Conservation (phyloP, 202 grass and related monocot genomes). For the Digitaria exilis region DNA sequence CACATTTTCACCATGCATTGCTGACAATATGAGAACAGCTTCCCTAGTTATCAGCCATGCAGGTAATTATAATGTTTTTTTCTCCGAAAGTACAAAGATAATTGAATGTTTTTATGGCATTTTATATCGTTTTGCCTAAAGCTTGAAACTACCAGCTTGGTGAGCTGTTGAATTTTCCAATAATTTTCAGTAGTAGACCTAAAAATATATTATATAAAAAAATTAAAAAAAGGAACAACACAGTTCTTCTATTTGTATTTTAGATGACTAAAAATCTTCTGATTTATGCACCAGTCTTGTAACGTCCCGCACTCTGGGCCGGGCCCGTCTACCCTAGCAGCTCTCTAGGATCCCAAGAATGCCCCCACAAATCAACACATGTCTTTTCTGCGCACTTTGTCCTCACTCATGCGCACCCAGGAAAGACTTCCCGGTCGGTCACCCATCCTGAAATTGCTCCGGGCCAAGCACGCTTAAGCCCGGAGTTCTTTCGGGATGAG, state of each 20-base stretch:
- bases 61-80: conserved; percentile 29
- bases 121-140: not conserved
- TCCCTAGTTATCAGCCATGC: conserved; percentile 87
- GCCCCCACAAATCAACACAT: too few species aligned
- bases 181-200: not conserved
- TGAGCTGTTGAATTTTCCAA: not conserved
- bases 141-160: not conserved
- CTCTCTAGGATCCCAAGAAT: too few species aligned
- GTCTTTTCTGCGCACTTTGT: too few species aligned
- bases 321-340: too few species aligned
- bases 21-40: conserved; percentile 68
- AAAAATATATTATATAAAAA: not conserved
- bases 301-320: too few species aligned
- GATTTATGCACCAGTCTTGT: not conserved
- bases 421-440: too few species aligned
- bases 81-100: not conserved
- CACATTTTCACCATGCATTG: conserved; percentile 86
- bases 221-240: too few species aligned
- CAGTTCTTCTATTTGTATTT: not conserved
- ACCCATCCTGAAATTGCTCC: too few species aligned
- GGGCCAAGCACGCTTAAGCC: too few species aligned
- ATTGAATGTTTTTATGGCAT: not conserved
- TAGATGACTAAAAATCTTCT: not conserved
- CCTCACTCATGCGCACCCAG: too few species aligned
- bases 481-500: too few species aligned